Evolutionary conservation across 73 alveolate genomes (phyloP), one percentile per base, ranked within the genome.

Genomic region (Paramecium biaurelia): DNA sequence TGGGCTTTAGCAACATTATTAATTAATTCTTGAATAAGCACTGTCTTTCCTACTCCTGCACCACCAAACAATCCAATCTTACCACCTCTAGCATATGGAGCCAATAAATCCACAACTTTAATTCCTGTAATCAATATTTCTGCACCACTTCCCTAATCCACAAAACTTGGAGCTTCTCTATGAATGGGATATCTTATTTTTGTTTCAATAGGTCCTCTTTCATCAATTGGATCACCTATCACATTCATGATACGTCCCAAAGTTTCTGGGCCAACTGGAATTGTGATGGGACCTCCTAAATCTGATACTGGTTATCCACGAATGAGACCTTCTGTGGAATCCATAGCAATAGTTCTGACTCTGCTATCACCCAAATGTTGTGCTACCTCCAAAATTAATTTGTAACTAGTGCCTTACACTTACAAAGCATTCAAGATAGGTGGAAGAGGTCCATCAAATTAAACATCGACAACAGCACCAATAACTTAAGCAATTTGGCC

Each of bases 401-500:
- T 93, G 35, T 95, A 95, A 57, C 92, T 84, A 21, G 95, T 92
- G 92, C 97, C 98, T 86, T 89, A 90, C 37, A 96, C 99, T 97
- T 98, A 99, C 37, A 98, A 92, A 26, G 99, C 98, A 85, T 98
- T 97, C 95, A 97, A 94, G 84, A 98, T 98, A 42, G 99, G 99
- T 4, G 99, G 99, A 67, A 98, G 94, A 53, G 93, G 97, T 35
- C 97, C 97, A 42, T 98, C 99, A 95, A 98, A 98, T 70, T 97
- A 97, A 70, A 98, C 99, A 76, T 98, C 99, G 85, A 98, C 99
- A 96, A 98, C 99, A 85, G 99, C 99, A 68, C 99, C 99, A 59
- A 98, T 98, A 85, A 98, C 99, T 95, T 98, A 96, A 23, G 99
- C 95, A 92, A 97, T 96, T 76, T 93, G 85, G 43, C 98, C 98